Evolutionary conservation across 371 early-diverging fungal genomes (phyloP).

Genomic region (Mucor plumbeus): DNA sequence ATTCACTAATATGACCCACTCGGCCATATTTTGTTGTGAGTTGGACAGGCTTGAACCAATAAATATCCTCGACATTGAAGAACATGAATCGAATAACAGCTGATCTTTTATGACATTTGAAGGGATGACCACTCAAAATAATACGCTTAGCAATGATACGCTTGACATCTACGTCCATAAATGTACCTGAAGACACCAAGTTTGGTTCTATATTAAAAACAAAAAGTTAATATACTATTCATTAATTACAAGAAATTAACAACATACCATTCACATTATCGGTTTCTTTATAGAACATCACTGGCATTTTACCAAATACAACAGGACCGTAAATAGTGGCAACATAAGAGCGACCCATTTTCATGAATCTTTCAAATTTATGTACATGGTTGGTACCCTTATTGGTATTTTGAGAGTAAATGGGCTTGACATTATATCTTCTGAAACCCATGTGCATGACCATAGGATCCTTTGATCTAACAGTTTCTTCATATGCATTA

Average conservation of each 20-base stretch:
- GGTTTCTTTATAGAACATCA: slow-evolving; percentile 74
- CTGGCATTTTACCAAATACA: slow-evolving; percentile 82
- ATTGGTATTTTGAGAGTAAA: slow-evolving; percentile 89
- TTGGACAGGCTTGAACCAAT: slow-evolving; percentile 95
- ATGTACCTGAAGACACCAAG: slow-evolving; percentile 80
- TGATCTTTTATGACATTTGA: slow-evolving; percentile 88
- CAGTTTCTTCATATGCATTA: slow-evolving; percentile 72
- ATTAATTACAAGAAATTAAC: background rate
- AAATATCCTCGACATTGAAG: slow-evolving; percentile 87
- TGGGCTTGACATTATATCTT: slow-evolving; percentile 78
- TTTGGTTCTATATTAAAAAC: slow-evolving; percentile 49
- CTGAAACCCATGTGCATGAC: slow-evolving; percentile 90
- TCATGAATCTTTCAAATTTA: slow-evolving; percentile 92
- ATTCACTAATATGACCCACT: slow-evolving; percentile 90
- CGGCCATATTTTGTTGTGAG: slow-evolving; percentile 89
- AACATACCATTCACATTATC: slow-evolving; percentile 60
- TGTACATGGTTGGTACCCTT: slow-evolving; percentile 90
- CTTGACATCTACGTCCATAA: slow-evolving; percentile 77
- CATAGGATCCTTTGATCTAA: slow-evolving; percentile 86
- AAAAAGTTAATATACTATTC: background rate
- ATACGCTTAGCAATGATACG: slow-evolving; percentile 95
- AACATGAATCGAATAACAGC: slow-evolving; percentile 98
- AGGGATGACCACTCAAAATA: slow-evolving; percentile 93
- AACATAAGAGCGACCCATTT: slow-evolving; percentile 70
- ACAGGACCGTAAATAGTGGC: slow-evolving; percentile 92